Conservation (phyloP, 2,329 filamentous ascomycete genomes). For the Zymoseptoria tritici region DNA sequence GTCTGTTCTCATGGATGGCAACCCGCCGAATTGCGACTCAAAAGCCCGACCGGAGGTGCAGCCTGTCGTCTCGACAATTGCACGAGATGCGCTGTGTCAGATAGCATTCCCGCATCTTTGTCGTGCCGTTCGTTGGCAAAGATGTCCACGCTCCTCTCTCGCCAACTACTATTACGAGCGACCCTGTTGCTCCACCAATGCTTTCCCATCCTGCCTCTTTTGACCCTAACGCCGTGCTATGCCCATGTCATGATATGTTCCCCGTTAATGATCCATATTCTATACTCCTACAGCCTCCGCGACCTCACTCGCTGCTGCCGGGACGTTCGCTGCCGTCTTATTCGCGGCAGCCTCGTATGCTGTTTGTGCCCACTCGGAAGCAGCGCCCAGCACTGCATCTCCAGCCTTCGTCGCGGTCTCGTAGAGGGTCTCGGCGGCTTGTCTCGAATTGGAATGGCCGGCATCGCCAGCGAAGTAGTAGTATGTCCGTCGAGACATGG, state of each 20-base stretch:
- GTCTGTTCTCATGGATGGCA: neutral
- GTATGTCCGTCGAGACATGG: constrained; percentile 76
- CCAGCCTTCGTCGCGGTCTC: constrained; percentile 14
- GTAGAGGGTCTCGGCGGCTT: constrained; percentile 15
- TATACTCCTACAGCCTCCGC: constrained; percentile 1
- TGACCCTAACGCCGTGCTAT: neutral
- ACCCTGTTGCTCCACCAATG: neutral
- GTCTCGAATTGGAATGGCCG: constrained; percentile 6
- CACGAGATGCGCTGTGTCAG: neutral
- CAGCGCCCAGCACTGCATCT: constrained; percentile 15
- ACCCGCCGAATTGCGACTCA: neutral
- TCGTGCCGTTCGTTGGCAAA: neutral
- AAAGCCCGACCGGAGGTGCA: neutral
- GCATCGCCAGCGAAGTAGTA: constrained; percentile 87
- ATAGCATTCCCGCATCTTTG: neutral
- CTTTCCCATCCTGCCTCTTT: neutral
- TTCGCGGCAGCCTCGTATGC: constrained; percentile 19
- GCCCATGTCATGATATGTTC: neutral
- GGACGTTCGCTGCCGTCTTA: constrained; percentile 8
- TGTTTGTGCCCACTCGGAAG: constrained; percentile 18
- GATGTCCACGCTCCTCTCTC: neutral
- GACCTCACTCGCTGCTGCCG: constrained; percentile 16
- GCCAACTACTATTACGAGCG: neutral
- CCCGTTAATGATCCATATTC: neutral
- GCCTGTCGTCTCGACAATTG: neutral